A percentile compares a stretch with the other conserved stretches of the same genome.
These are phyloP conservation scores for Solanum microdontum DNA, from an alignment of 257 asterid species.

Conservation along the genomic window DNA sequence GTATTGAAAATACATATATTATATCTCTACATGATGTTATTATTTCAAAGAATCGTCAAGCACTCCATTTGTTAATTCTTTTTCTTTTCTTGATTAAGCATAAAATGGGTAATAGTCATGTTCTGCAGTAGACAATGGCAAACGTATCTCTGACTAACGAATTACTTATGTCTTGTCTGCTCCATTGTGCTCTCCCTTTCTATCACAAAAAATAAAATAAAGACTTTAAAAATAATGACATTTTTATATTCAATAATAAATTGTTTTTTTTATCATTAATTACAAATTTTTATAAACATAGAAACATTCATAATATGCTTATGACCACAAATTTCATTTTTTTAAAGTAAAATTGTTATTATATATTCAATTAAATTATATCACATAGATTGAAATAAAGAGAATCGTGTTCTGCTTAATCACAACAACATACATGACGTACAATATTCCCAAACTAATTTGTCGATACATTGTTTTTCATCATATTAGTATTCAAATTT, in stretches of 20 bases:
- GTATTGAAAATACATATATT: neutral
- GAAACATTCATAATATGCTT: neutral
- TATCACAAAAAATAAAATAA: neutral
- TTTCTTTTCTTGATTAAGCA: neutral
- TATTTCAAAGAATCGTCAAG: neutral
- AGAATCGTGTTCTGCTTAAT: neutral
- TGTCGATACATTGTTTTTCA: too few relatives aligned
- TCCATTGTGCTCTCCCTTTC: neutral
- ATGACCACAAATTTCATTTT: neutral
- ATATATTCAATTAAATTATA: neutral
- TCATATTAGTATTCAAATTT: too few relatives aligned
- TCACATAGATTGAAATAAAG: neutral
- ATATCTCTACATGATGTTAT: neutral
- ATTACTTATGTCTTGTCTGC: conserved; percentile 36
- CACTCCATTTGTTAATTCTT: neutral
- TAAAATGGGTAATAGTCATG: neutral
- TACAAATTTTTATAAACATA: neutral
- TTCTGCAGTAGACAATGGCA: neutral
- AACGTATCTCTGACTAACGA: conserved; percentile 2
- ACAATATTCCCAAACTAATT: neutral
- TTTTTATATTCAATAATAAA: neutral
- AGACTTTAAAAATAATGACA: neutral
- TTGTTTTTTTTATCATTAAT: neutral
- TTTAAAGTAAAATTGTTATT: neutral
- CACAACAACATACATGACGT: neutral